Base-by-base conservation (phyloP, 805 yeast species). In the Candida odintsovae region DNA sequence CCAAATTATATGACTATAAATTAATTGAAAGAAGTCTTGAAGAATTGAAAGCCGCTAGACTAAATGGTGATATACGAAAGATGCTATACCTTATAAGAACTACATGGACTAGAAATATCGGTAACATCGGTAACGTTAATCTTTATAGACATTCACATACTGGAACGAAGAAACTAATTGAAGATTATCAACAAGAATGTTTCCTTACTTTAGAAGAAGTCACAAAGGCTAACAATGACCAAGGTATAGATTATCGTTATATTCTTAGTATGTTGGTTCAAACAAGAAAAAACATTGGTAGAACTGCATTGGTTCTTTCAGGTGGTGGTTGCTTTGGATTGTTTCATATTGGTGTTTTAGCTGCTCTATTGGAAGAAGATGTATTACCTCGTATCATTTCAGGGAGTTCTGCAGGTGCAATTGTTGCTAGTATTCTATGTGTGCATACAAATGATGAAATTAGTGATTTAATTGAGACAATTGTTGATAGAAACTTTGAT, bases 301-400 rank as follows among this genome's bases (percentile, higher is more conserved):
- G 97, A 46, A 90, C 98, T 0, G 99, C 98, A 0, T 69, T 94
- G 23, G 89, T 95, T n/a, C 73, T 94, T 45, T 84, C 95, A 41
- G 99, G 99, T 2, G 99, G 99, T 2, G 90, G 96, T 2, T 86
- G 96, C 5, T 86, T 92, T 68, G 99, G 98, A 0, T 67, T 92
- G 43, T 81, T 90, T 50, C 98, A 92, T 54, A 86, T 90, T 48
- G 99, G 99, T 1, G 97, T 94, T 0, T 68, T 92, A 40, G 80
- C 88, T 5, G 86, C 94, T 2, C 71, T 94, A 26, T 67, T 84
- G 37, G 94, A 88, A 54, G 75, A 77, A 43, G 82, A 84, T 45
- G 69, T 90, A 20, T 68, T 92, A 21, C 99, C 99, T 0, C 76
- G 86, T 42, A 86, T 94, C 33, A 80, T 94, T 15, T 86, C 96